Conservation (phyloP, 1,284 basidiomycete species). For the Cutaneotrichosporon spelunceum region DNA sequence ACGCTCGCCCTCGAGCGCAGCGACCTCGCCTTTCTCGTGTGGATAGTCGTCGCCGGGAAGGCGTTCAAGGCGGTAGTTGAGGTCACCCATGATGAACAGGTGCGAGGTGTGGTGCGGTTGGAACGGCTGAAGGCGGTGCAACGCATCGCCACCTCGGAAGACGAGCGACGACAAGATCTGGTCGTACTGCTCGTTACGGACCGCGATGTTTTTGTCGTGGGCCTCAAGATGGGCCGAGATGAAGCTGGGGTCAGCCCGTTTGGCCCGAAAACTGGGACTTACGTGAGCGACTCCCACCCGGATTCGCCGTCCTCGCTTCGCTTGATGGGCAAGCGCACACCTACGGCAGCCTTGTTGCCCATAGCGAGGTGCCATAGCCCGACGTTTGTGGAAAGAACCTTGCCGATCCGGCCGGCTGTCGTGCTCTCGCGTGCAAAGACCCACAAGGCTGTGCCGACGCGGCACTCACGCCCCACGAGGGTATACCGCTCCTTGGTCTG, state of each 20-base stretch:
- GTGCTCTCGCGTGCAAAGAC: constrained; percentile 48
- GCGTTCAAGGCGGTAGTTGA: constrained; percentile 77
- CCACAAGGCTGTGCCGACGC: constrained; percentile 49
- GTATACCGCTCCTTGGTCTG: constrained; percentile 35
- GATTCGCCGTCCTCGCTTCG: constrained; percentile 53
- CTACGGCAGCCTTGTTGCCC: constrained; percentile 96
- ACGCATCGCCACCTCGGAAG: constrained; percentile 59
- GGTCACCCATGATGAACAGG: constrained; percentile 80
- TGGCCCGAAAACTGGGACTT: constrained; percentile 47
- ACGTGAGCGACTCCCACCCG: constrained; percentile 75
- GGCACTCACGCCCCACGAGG: constrained; percentile 40
- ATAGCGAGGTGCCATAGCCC: constrained; percentile 58
- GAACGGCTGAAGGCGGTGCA: constrained; percentile 47
- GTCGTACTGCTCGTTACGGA: constrained; percentile 75
- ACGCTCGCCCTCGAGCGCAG: constrained; percentile 59
- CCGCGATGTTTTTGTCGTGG: constrained; percentile 67
- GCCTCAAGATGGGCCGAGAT: constrained; percentile 87
- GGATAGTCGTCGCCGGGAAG: constrained; percentile 54
- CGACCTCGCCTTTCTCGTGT: constrained; percentile 33
- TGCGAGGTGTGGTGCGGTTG: constrained; percentile 78
- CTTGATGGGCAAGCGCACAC: constrained; percentile 71
- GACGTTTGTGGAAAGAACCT: constrained; percentile 30
- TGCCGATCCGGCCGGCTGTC: constrained; percentile 34
- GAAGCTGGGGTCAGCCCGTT: constrained; percentile 60
- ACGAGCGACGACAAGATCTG: constrained; percentile 74